Conservation (phyloP, 2,329 filamentous ascomycete species). For the Nigrospora osmanthi region DNA sequence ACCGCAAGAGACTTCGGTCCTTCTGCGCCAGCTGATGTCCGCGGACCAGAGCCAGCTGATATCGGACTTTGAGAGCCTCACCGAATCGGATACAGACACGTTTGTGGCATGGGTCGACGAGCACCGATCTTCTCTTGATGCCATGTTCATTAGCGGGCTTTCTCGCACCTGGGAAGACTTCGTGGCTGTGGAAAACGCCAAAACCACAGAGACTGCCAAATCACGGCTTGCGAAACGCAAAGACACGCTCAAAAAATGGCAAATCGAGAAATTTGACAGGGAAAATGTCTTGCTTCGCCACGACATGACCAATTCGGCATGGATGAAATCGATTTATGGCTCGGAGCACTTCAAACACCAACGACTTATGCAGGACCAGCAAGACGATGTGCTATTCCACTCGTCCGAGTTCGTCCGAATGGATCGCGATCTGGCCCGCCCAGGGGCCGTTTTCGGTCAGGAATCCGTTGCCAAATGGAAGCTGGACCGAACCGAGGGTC, state of each 20-base stretch:
- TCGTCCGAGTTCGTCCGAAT: constrained; percentile 70
- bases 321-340: constrained; percentile 92
- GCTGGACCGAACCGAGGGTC: constrained; percentile 88
- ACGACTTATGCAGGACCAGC: constrained; percentile 81
- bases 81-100: constrained; percentile 79
- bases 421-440: constrained; percentile 67
- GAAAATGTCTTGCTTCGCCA: constrained; percentile 75
- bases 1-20: constrained; percentile 66
- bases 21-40: constrained; percentile 65
- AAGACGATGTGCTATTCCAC: constrained; percentile 78
- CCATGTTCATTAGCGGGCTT: constrained; percentile 73
- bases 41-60: constrained; percentile 65
- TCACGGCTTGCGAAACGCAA: constrained; percentile 65
- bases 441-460: constrained; percentile 73
- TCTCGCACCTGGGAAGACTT: constrained; percentile 85
- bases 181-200: constrained; percentile 72
- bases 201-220: constrained; percentile 68
- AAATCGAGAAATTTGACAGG: constrained; percentile 55
- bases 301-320: constrained; percentile 78
- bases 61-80: constrained; percentile 73
- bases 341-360: constrained; percentile 91
- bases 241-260: constrained; percentile 78
- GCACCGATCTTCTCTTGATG: constrained; percentile 69
- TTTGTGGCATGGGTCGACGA: constrained; percentile 86
- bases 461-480: constrained; percentile 69